Evolutionary conservation across 1,284 basidiomycete genomes (phyloP).

Genomic region (Pyrrhoderma lamaoense): DNA sequence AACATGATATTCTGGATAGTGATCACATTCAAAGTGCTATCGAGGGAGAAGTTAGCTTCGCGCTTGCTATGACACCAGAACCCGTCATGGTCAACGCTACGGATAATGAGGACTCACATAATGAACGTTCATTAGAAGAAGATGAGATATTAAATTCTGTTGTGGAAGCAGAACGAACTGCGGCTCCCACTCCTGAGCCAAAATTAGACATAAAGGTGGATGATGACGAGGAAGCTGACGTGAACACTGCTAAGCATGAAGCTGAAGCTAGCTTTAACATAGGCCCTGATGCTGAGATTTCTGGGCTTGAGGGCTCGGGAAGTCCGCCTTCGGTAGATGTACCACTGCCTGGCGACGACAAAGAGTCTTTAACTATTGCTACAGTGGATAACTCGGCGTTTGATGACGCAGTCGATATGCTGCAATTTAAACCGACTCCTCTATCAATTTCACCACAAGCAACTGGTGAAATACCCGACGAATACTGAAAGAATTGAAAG

Average conservation of each 20-base stretch:
- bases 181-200: not conserved
- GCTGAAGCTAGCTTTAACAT: not conserved
- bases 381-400: constrained; percentile 1
- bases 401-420: constrained; percentile 15
- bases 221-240: no score
- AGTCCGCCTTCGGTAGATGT: not conserved
- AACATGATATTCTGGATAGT: not conserved
- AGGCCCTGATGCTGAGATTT: not conserved
- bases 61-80: not conserved
- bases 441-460: constrained; percentile 4
- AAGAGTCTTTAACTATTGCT: not conserved
- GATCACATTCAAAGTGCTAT: constrained; percentile 8
- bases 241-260: not conserved
- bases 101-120: not conserved
- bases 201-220: not conserved
- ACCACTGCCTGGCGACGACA: not conserved
- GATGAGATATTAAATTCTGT: not conserved
- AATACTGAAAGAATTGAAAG: constrained; percentile 6
- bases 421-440: constrained; percentile 7
- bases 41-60: not conserved
- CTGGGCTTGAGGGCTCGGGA: not conserved
- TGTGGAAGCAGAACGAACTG: not conserved
- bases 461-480: constrained; percentile 16
- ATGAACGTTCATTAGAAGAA: not conserved
- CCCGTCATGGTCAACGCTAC: not conserved